Evolutionary conservation across 129 eudicot genomes (phyloP).

Genomic region (Sambucus nigra): DNA sequence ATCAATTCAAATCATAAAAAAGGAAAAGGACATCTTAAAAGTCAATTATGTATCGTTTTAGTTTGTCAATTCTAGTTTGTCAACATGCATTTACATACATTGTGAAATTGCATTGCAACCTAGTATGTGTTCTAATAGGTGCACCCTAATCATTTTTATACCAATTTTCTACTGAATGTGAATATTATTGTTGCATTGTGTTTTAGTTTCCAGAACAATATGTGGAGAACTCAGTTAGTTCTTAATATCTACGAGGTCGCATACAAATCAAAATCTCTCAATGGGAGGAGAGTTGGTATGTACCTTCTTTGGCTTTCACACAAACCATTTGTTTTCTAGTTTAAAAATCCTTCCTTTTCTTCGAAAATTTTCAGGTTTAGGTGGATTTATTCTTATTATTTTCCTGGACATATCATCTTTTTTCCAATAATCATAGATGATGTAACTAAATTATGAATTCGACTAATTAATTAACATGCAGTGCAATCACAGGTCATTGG

Average conservation of each 20-base stretch:
- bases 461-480: background rate
- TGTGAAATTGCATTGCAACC: background rate
- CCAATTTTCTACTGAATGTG: background rate
- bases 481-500: background rate
- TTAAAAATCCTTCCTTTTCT: too few relatives aligned
- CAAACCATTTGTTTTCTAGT: too few relatives aligned
- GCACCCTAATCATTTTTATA: background rate
- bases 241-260: background rate
- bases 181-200: background rate
- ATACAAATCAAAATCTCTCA: background rate
- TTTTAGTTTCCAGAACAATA: background rate
- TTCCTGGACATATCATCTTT: too few relatives aligned
- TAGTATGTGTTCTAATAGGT: background rate
- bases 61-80: background rate
- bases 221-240: background rate
- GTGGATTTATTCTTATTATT: too few relatives aligned
- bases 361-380: too few relatives aligned
- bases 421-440: too few relatives aligned
- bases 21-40: background rate
- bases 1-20: background rate
- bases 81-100: background rate
- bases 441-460: too few relatives aligned
- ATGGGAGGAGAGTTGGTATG: constrained; percentile 1
- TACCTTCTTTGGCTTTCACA: background rate
- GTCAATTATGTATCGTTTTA: background rate